Percentiles rank a stretch among this genome's conserved stretches.
These are phyloP conservation scores for Cryptococcus sp. DNA, from an alignment of 1,284 basidiomycete genomes.

Conservation along the genomic window DNA sequence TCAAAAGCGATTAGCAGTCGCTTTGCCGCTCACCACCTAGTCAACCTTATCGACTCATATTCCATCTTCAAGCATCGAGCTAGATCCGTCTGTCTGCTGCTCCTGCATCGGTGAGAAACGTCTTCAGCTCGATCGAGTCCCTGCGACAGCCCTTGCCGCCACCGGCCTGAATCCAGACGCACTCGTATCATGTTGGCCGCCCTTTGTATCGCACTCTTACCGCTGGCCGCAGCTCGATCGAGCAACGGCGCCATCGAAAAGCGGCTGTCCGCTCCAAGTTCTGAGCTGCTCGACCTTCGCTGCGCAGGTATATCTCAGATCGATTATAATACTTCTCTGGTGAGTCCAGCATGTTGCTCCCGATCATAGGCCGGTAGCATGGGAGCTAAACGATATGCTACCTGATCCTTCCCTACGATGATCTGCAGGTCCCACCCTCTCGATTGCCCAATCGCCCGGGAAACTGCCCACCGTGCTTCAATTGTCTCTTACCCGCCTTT, in stretches of 20 bases:
- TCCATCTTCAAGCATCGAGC: no score
- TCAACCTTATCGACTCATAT: no score
- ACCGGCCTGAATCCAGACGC: no score
- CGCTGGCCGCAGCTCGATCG: background rate
- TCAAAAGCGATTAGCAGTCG: no score
- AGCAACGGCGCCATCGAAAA: constrained; percentile 1
- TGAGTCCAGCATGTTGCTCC: constrained; percentile 1
- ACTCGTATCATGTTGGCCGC: background rate
- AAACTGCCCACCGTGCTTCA: constrained; percentile 67
- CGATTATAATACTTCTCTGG: constrained; percentile 4
- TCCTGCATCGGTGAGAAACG: no score
- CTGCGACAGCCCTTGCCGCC: no score
- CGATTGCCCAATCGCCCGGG: constrained; percentile 24
- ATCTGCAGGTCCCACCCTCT: constrained; percentile 27
- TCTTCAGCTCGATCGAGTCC: no score
- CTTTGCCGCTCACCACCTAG: no score
- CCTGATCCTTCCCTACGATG: background rate
- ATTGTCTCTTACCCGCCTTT: constrained; percentile 79
- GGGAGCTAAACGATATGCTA: background rate
- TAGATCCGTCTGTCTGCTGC: no score
- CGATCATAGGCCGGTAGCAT: background rate
- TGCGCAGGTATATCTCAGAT: constrained; percentile 6
- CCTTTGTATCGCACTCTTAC: constrained; percentile 5
- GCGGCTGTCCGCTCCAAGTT: background rate
- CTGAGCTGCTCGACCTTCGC: constrained; percentile 23